Percentiles rank a stretch among this genome's conserved stretches.
Conservation (phyloP, 2,329 filamentous ascomycete genomes). For the Aspergillus sergii region DNA sequence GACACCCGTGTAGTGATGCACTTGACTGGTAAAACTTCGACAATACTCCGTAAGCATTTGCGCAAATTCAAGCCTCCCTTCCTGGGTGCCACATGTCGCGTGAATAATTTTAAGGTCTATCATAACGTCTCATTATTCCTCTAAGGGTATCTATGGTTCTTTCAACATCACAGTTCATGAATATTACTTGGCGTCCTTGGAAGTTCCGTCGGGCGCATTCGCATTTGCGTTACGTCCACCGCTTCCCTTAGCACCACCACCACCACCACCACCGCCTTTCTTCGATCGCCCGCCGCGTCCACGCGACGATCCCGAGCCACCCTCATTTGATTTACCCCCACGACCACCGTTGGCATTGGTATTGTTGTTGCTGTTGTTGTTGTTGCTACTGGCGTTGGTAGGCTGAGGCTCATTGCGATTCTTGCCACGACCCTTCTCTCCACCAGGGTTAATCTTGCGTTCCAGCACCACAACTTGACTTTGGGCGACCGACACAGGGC, state of each 20-base stretch:
- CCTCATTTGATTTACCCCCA: constrained; percentile 18
- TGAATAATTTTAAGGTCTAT: too few species aligned
- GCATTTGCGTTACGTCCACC: constrained; percentile 10
- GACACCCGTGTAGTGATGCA: too few species aligned
- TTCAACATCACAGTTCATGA: not conserved
- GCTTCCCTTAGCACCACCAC: constrained; percentile 15
- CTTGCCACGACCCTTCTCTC: constrained; percentile 37
- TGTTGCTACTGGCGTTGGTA: constrained; percentile 8
- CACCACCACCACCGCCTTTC: constrained; percentile 17
- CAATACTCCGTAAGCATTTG: too few species aligned
- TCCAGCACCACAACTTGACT: constrained; percentile 86
- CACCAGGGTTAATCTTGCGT: constrained; percentile 40
- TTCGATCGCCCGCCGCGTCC: constrained; percentile 23
- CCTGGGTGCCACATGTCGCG: too few species aligned
- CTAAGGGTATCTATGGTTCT: not conserved
- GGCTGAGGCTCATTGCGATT: constrained; percentile 28
- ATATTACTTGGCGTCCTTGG: constrained; percentile 20
- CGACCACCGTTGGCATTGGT: constrained; percentile 8
- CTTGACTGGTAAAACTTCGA: too few species aligned
- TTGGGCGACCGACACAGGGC: constrained; percentile 79
- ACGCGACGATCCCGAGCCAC: constrained; percentile 22
- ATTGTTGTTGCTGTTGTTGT: constrained; percentile 10
- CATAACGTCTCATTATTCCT: not conserved
- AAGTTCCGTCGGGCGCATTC: constrained; percentile 16
- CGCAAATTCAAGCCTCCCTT: too few species aligned